A percentile compares a stretch with the other conserved stretches of the same genome.
Evolutionary conservation across 2,329 filamentous ascomycete genomes (phyloP).

Genomic region (Coniochaeta pulveracea): DNA sequence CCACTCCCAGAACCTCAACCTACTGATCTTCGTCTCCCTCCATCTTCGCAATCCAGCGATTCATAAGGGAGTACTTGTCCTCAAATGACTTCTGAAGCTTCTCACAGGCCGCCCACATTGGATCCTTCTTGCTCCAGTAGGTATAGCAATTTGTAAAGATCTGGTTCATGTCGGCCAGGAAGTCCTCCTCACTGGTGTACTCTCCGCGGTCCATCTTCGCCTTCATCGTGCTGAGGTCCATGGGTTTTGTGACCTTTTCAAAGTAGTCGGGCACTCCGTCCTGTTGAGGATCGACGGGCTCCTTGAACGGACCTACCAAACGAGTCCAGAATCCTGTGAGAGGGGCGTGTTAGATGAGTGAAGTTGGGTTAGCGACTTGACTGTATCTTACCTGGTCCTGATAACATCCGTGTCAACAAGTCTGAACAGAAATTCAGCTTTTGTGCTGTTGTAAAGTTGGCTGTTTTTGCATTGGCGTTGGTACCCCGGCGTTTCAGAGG

Average conservation of each 20-base stretch:
- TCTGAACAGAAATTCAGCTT: constrained; percentile 49
- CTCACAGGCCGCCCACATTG: constrained; percentile 43
- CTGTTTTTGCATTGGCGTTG: constrained; percentile 13
- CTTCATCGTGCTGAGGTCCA: constrained; percentile 52
- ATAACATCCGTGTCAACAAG: constrained; percentile 47
- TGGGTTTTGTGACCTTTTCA: constrained; percentile 47
- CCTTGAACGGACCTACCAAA: constrained; percentile 50
- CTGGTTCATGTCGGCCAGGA: constrained; percentile 44
- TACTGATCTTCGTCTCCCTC: constrained; percentile 25
- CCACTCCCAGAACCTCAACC: background rate
- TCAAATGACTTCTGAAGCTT: constrained; percentile 41
- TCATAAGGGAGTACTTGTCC: constrained; percentile 39
- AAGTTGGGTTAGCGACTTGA: background rate
- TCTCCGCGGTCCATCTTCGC: constrained; percentile 42
- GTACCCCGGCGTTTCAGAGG: constrained; percentile 18
- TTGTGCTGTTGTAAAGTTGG: constrained; percentile 22
- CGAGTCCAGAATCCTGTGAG: constrained; percentile 51
- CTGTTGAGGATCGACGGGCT: constrained; percentile 19
- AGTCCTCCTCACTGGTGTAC: constrained; percentile 41
- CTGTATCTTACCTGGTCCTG: constrained; percentile 39
- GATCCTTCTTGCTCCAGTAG: constrained; percentile 47
- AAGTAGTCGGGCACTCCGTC: constrained; percentile 52
- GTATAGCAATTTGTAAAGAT: constrained; percentile 54
- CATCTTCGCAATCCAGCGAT: constrained; percentile 48
- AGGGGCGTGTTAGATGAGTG: background rate